Conservation (phyloP, 106 monocot genomes). For the Xerophyta viscosa region DNA sequence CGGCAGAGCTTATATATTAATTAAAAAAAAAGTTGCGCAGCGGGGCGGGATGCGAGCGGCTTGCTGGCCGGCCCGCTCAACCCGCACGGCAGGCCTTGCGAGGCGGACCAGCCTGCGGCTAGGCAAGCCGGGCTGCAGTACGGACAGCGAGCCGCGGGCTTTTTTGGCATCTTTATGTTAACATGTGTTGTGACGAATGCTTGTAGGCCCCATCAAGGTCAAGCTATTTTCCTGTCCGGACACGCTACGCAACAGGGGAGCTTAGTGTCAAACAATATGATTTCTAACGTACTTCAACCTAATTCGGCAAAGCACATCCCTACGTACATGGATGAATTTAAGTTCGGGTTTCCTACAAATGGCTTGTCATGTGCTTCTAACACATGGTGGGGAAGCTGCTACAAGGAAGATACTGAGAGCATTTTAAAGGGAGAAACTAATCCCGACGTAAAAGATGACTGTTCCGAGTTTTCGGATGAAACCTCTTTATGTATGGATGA, state of each 20-base stretch:
- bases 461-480: constrained; percentile 12
- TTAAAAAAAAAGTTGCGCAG: too few species aligned
- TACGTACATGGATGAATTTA: constrained; percentile 67
- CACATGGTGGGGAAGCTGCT: constrained; percentile 66
- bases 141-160: too few species aligned
- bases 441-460: constrained; percentile 12
- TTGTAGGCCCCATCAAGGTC: too few species aligned
- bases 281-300: constrained; percentile 11
- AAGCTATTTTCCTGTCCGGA: constrained; percentile 9
- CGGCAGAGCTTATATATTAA: too few species aligned
- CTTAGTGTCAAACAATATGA: constrained; percentile 15
- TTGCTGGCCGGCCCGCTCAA: too few species aligned
- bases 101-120: too few species aligned
- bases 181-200: too few species aligned
- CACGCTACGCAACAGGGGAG: constrained; percentile 30
- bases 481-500: constrained; percentile 10
- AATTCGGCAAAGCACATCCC: constrained; percentile 38
- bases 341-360: constrained; percentile 61
- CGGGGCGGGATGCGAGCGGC: too few species aligned
- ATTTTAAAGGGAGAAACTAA: constrained; percentile 8
- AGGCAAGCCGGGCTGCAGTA: too few species aligned
- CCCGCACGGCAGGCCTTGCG: too few species aligned
- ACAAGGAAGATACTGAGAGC: neutral
- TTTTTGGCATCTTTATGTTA: too few species aligned
- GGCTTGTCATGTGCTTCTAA: constrained; percentile 42